phyloP scores from a whole-genome alignment of 176 grass and related monocot genomes.

The Secale cereale region DNA sequence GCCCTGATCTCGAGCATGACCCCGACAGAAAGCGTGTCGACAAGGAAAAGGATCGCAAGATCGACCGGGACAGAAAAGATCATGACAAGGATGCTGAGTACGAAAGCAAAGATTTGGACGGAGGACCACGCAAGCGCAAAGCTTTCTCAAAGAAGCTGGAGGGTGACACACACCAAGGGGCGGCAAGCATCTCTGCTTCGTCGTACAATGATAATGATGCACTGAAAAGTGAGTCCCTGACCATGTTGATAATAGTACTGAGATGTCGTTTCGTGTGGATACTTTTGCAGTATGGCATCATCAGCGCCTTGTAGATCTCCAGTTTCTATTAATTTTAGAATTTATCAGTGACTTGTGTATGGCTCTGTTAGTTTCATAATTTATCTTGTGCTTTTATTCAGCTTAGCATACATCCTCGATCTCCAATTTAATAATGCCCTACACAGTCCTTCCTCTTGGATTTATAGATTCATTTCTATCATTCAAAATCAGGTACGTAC shows the following conservation, averaged over 20 bases:
- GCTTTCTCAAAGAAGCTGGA: constrained; percentile 29
- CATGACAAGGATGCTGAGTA: constrained; percentile 58
- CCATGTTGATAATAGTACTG: neutral
- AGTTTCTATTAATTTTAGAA: constrained; percentile 12
- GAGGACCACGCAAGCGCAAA: constrained; percentile 28
- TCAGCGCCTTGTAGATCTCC: constrained; percentile 6
- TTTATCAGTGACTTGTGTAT: neutral
- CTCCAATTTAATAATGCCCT: neutral
- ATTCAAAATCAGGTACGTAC: constrained; percentile 51
- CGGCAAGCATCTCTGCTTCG: constrained; percentile 44
- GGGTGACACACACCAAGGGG: constrained; percentile 27
- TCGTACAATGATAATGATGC: constrained; percentile 70
- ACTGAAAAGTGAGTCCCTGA: constrained; percentile 55
- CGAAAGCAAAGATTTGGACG: constrained; percentile 41
- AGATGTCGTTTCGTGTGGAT: neutral
- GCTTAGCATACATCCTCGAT: neutral
- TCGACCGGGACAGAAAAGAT: constrained; percentile 48
- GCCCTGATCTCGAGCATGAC: constrained; percentile 52
- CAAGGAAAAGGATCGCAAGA: constrained; percentile 50
- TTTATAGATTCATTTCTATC: neutral
- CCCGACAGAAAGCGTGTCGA: constrained; percentile 38
- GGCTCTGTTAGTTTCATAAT: constrained; percentile 4
- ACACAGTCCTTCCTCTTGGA: neutral
- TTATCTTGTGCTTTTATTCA: constrained; percentile 7
- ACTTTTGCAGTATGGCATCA: neutral